Conservation (phyloP, 768 basidiomycete species). For the Termitomyces sp. region DNA sequence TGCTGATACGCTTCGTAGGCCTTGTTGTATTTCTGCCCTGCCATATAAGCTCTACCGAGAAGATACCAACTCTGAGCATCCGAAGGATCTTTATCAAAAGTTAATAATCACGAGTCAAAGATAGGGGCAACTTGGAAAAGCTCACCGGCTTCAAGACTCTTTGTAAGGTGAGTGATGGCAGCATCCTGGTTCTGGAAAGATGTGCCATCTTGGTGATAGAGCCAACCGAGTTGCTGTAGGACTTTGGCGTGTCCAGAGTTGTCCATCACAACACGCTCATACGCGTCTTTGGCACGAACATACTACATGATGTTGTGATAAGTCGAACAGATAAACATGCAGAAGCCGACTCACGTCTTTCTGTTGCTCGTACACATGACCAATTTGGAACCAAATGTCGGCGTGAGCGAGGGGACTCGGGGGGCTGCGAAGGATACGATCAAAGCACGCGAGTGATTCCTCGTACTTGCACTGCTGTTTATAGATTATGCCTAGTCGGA, state of each 20-base stretch:
- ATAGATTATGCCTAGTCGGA: slow-evolving; percentile 98
- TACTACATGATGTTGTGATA: slow-evolving; percentile 46
- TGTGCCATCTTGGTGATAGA: slow-evolving; percentile 94
- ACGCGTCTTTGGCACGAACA: slow-evolving; percentile 87
- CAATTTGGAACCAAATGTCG: slow-evolving; percentile 99
- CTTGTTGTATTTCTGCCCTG: slow-evolving; percentile 97
- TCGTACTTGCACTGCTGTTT: slow-evolving; percentile 96
- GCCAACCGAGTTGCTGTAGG: slow-evolving; percentile 95
- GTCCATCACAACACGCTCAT: slow-evolving; percentile 90
- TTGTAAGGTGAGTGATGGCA: slow-evolving; percentile 91
- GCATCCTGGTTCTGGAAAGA: slow-evolving; percentile 95
- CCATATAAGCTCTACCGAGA: slow-evolving; percentile 97
- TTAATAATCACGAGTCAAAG: neutral
- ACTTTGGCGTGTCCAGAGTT: slow-evolving; percentile 96
- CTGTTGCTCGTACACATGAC: slow-evolving; percentile 97
- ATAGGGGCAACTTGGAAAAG: neutral
- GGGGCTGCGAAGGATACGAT: slow-evolving; percentile 93
- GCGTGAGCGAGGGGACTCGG: slow-evolving; percentile 94
- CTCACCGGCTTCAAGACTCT: slow-evolving; percentile 91
- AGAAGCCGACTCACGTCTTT: slow-evolving; percentile 67
- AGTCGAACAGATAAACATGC: neutral
- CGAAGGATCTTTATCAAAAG: slow-evolving; percentile 60
- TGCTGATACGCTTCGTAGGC: slow-evolving; percentile 99
- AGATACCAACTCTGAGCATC: slow-evolving; percentile 99
- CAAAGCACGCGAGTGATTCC: slow-evolving; percentile 88